These are phyloP conservation scores for Punica granatum DNA, from an alignment of 345 rosid genomes.

Conservation along the genomic window DNA sequence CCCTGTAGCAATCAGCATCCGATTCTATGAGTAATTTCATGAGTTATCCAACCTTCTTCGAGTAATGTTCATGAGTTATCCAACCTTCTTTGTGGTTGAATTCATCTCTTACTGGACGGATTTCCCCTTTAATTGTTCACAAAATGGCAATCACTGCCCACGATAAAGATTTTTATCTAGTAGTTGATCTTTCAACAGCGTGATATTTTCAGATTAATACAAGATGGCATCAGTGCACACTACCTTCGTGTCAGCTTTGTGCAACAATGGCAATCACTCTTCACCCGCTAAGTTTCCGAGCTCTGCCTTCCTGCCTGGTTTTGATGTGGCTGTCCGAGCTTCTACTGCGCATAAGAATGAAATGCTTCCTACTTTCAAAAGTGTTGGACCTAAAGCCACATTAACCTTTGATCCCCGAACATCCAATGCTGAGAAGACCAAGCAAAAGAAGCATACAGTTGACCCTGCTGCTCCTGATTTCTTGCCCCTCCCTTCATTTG, in stretches of 20 bases:
- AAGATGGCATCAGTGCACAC: slow-evolving; percentile 72
- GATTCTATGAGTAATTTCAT: no score
- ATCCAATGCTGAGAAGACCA: slow-evolving; percentile 37
- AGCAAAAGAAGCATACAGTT: slow-evolving; percentile 59
- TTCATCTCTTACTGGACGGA: no score
- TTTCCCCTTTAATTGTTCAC: no score
- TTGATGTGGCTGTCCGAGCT: slow-evolving; percentile 41
- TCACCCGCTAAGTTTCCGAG: slow-evolving; percentile 38
- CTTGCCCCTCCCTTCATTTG: slow-evolving; percentile 76
- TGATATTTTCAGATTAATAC: neutral
- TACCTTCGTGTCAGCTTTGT: slow-evolving; percentile 35
- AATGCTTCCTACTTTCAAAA: slow-evolving; percentile 8
- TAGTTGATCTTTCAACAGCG: neutral
- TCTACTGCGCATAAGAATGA: slow-evolving; percentile 40
- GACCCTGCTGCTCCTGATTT: slow-evolving; percentile 96
- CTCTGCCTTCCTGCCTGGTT: slow-evolving; percentile 49
- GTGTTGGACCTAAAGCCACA: slow-evolving; percentile 42
- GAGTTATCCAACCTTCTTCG: no score
- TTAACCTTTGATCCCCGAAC: slow-evolving; percentile 74
- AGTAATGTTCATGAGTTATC: no score
- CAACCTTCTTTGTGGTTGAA: neutral
- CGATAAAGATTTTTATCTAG: neutral
- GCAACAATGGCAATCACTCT: slow-evolving; percentile 49
- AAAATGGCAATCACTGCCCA: no score
- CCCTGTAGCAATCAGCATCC: no score